Evolutionary conservation across 2,329 filamentous ascomycete species (phyloP).

Genomic region (Bretziella fagacearum): DNA sequence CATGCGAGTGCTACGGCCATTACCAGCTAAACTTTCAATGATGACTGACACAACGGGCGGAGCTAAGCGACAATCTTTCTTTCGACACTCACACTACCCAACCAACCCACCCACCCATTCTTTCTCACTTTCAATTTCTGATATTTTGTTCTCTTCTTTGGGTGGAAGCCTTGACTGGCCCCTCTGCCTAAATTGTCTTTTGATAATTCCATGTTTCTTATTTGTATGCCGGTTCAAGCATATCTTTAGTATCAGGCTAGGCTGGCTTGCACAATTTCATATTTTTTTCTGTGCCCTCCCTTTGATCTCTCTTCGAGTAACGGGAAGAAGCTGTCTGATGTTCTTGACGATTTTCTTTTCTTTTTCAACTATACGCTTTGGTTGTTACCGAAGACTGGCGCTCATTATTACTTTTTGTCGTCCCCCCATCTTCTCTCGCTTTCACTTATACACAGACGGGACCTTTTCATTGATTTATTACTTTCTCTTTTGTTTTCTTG

Average conservation of each 20-base stretch:
- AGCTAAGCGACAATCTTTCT: too few species aligned
- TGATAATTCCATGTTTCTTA: constrained; percentile 12
- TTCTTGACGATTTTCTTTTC: background rate
- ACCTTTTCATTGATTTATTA: constrained; percentile 1
- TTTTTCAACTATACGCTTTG: constrained; percentile 3
- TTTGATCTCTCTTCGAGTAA: constrained; percentile 12
- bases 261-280: constrained; percentile 1
- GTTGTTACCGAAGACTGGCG: constrained; percentile 4
- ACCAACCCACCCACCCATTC: too few species aligned
- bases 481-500: constrained; percentile 6
- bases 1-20: constrained; percentile 11
- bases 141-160: constrained; percentile 3
- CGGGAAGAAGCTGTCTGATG: constrained; percentile 5
- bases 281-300: constrained; percentile 2
- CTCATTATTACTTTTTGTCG: constrained; percentile 8
- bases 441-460: too few species aligned
- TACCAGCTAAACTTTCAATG: constrained; percentile 1
- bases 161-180: constrained; percentile 13
- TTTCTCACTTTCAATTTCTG: constrained; percentile 2
- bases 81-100: too few species aligned
- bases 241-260: constrained; percentile 14
- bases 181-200: constrained; percentile 14
- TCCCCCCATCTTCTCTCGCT: too few species aligned
- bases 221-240: background rate
- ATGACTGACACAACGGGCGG: too few species aligned